phyloP scores from a whole-genome alignment of 2,329 filamentous ascomycete species.

The Ceratocystis eucalypticola region DNA sequence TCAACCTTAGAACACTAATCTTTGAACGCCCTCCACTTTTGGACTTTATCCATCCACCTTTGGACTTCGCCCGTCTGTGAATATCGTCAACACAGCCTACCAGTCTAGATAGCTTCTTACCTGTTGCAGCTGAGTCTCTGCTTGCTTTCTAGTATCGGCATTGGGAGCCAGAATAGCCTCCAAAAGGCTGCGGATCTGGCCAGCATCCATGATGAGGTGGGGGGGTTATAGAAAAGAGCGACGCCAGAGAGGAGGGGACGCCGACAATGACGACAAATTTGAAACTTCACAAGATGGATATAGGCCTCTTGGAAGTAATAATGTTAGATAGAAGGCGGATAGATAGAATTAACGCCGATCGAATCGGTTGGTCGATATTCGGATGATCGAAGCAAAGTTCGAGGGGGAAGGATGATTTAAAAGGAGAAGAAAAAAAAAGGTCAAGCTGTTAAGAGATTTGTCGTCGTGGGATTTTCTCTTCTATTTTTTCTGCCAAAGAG shows the following conservation, averaged over 20 bases:
- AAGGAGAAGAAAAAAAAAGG: conserved; percentile 17
- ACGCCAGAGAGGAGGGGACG: conserved; percentile 2
- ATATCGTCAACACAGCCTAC: no score
- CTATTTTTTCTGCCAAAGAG: conserved; percentile 13
- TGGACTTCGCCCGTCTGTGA: background rate
- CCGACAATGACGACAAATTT: background rate
- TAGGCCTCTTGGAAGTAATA: background rate
- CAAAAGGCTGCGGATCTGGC: conserved; percentile 62
- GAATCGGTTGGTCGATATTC: background rate
- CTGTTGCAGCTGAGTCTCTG: conserved; percentile 70
- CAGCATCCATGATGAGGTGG: conserved; percentile 51
- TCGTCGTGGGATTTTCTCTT: conserved; percentile 16
- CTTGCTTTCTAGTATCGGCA: conserved; percentile 59
- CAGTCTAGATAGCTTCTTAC: conserved; percentile 35
- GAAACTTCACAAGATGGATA: background rate
- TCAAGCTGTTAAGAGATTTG: conserved; percentile 9
- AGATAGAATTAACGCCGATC: conserved; percentile 13
- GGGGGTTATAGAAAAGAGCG: conserved; percentile 15
- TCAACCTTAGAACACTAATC: no score
- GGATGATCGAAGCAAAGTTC: conserved; percentile 1
- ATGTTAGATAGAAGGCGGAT: background rate
- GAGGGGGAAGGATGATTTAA: conserved; percentile 5
- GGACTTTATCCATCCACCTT: no score
- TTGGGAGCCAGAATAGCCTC: conserved; percentile 62
- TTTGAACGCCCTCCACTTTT: no score